Base-by-base conservation (phyloP, 805 yeast species). In the Kodamaea lidongshanica region DNA sequence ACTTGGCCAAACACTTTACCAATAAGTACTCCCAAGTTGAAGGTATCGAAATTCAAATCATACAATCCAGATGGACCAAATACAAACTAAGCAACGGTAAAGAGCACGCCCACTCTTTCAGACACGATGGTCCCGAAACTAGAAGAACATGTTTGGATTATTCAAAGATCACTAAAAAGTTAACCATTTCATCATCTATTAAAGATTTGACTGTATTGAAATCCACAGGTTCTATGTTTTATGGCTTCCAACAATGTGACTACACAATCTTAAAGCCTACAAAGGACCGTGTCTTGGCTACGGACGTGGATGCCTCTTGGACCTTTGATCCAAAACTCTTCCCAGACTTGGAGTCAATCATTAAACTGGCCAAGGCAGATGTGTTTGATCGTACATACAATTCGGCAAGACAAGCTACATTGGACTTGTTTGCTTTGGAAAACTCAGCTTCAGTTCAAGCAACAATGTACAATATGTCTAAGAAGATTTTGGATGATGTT, bases 391-490 rank as follows among this genome's bases (percentile, higher is more conserved):
- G 52, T 7, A 72, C 81, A 18, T 83, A 70, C 56, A 53, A 63
- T n/a, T 49, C 54, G 9, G 92, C 85, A 12, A 72, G 85, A 47
- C 65, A 63, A 22, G 70, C 74, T 46, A 86, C 95, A 1, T 68
- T 87, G 46, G 79, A 75, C 32, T 67, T 70, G 36, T 88, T 88
- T 58, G 95, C 95, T 11, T 56, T 71, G 29, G 95, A 88, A 58
- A 76, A 84, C 57, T 84, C 95, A 7, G 76, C 95, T n/a, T 82
- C 94, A 15, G 96, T 88, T 27, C 96, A 88, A 65, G 95, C 95
- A 26, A 88, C 96, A 36, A 89, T 88, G 95, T 88, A 74, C 69
- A 83, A 86, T 70, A 88, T 88, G 92, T 71, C 83, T 22, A 69
- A 75, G 41, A 76, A 73, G 40, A 84, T 88, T 41, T 70, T 88